phyloP scores from a whole-genome alignment of 106 monocot genomes.

The Phalaenopsis aphrodite region DNA sequence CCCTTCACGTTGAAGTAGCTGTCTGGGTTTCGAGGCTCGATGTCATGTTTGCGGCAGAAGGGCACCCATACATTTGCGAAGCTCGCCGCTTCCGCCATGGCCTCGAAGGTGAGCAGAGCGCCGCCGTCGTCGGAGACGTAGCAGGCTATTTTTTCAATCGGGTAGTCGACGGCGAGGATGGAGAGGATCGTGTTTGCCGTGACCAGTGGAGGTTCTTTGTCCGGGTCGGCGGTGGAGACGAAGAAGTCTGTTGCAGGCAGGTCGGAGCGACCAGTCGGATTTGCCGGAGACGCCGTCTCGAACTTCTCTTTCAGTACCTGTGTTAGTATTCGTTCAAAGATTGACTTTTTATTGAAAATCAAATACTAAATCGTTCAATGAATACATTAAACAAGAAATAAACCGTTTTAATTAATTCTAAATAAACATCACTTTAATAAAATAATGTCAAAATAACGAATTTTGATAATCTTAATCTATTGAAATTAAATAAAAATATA shows the following conservation, averaged over 20 bases:
- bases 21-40: conserved; percentile 60
- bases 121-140: conserved; percentile 37
- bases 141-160: conserved; percentile 52
- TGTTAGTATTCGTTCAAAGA: background rate
- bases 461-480: no score
- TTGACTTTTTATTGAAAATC: background rate
- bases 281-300: conserved; percentile 20
- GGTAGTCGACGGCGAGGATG: conserved; percentile 59
- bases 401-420: no score
- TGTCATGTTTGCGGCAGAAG: conserved; percentile 64
- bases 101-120: conserved; percentile 22
- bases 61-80: conserved; percentile 67
- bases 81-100: conserved; percentile 45
- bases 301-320: conserved; percentile 31
- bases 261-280: conserved; percentile 21
- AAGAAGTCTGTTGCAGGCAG: conserved; percentile 15
- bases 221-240: conserved; percentile 30
- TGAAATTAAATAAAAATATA: no score
- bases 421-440: no score
- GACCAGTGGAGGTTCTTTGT: conserved; percentile 54
- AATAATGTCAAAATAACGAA: no score
- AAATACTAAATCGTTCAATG: no score
- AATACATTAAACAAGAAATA: no score
- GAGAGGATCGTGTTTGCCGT: conserved; percentile 70
- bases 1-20: conserved; percentile 49